A percentile compares a stretch with the other conserved stretches of the same genome.
These are phyloP conservation scores for Stemphylium lycopersici DNA, from an alignment of 2,329 filamentous ascomycete genomes.

Conservation along the genomic window DNA sequence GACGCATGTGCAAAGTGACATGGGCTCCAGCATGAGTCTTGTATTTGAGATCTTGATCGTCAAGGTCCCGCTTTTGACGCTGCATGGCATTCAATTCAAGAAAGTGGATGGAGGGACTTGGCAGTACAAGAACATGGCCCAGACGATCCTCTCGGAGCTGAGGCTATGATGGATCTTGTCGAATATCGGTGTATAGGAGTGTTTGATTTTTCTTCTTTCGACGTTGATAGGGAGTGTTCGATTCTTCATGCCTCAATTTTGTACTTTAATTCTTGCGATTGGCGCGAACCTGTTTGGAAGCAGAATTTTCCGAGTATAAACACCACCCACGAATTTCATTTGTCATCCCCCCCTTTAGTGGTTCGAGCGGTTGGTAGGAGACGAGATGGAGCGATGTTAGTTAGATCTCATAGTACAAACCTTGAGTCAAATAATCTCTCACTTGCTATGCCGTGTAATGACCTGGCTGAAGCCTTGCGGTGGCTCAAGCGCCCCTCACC, in stretches of 20 bases:
- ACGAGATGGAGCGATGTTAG: slow-evolving; percentile 3
- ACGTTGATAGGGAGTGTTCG: slow-evolving; percentile 5
- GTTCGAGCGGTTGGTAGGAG: slow-evolving; percentile 4
- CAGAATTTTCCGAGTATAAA: slow-evolving; percentile 13
- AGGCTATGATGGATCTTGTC: slow-evolving; percentile 10
- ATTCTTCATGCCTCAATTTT: slow-evolving; percentile 11
- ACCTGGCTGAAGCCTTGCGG: not conserved
- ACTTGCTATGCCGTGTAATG: not conserved
- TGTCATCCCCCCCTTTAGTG: slow-evolving; percentile 23
- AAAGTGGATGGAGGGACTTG: slow-evolving; percentile 93
- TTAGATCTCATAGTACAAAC: slow-evolving; percentile 7
- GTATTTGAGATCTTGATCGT: slow-evolving; percentile 97
- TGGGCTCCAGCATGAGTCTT: slow-evolving; percentile 81
- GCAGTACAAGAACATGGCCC: slow-evolving; percentile 99
- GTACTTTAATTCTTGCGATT: slow-evolving; percentile 11
- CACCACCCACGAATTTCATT: slow-evolving; percentile 39
- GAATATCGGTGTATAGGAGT: not conserved
- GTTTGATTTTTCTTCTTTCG: slow-evolving; percentile 5
- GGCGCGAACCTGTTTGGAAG: slow-evolving; percentile 1
- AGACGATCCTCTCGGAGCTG: slow-evolving; percentile 88
- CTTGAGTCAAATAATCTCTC: not conserved
- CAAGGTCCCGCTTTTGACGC: slow-evolving; percentile 88
- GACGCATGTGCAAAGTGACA: slow-evolving; percentile 88
- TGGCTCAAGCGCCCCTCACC: not conserved
- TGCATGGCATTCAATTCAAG: slow-evolving; percentile 98